phyloP scores from a whole-genome alignment of 352 stramenopile species.

The Phytophthora nicotianae region DNA sequence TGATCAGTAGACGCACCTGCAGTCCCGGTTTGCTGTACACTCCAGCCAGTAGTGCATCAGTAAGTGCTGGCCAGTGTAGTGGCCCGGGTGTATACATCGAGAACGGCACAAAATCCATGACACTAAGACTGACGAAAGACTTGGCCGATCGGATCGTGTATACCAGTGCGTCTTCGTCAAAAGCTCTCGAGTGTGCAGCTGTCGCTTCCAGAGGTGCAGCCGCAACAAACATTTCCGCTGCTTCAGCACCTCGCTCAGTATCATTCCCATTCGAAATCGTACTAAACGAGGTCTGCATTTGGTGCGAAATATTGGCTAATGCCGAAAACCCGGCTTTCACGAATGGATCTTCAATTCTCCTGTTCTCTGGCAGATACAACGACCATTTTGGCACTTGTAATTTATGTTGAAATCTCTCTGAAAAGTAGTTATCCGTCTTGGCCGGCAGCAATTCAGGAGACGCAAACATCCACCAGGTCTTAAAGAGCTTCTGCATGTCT shows the following conservation, averaged over 20 bases:
- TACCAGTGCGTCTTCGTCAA: constrained; percentile 75
- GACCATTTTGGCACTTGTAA: constrained; percentile 74
- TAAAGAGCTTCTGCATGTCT: constrained; percentile 70
- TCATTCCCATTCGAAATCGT: constrained; percentile 7
- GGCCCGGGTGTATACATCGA: constrained; percentile 68
- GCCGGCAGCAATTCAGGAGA: constrained; percentile 34
- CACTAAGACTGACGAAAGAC: constrained; percentile 65
- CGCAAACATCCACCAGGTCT: constrained; percentile 76
- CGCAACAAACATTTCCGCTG: constrained; percentile 59
- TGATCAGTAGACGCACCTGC: constrained; percentile 69
- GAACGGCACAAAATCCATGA: constrained; percentile 85
- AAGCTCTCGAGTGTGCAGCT: constrained; percentile 47
- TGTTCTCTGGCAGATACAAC: constrained; percentile 37
- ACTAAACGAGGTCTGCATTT: constrained; percentile 42
- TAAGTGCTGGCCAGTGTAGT: constrained; percentile 73
- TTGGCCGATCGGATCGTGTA: constrained; percentile 73
- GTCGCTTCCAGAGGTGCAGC: constrained; percentile 70
- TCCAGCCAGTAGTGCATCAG: constrained; percentile 57
- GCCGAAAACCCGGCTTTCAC: constrained; percentile 42
- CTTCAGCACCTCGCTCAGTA: background rate
- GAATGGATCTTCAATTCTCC: constrained; percentile 56
- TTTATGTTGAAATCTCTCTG: constrained; percentile 56
- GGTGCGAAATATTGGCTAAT: constrained; percentile 58
- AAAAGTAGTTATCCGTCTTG: constrained; percentile 56
- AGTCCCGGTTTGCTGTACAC: constrained; percentile 65